These are phyloP conservation scores for Magnolia officinalis DNA, from an alignment of 164 flowering plant species.

Conservation along the genomic window DNA sequence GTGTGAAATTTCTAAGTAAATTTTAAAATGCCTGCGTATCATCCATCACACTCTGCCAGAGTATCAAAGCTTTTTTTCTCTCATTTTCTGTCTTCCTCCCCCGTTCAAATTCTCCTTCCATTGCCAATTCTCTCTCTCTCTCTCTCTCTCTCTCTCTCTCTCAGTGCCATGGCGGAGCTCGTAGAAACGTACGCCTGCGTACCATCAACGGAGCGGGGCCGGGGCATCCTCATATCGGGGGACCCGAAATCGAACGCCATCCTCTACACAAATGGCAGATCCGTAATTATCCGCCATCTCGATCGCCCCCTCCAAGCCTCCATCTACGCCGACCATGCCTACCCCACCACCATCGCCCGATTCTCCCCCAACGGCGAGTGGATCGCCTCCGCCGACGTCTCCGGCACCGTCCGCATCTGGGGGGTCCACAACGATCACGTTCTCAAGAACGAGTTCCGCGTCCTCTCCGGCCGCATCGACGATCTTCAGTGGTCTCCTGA, in stretches of 20 bases:
- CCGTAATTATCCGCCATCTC: conserved; percentile 73
- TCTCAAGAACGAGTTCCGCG: conserved; percentile 81
- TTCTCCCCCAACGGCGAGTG: conserved; percentile 98
- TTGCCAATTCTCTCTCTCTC: no score
- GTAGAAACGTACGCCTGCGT: conserved; percentile 79
- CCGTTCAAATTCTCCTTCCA: no score
- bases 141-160: no score
- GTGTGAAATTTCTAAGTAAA: no score
- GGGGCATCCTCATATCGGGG: conserved; percentile 89
- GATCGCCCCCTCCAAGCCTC: conserved; percentile 64
- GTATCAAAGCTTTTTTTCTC: no score
- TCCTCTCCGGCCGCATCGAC: conserved; percentile 87
- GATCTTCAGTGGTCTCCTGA: conserved; percentile 97
- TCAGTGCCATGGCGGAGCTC: conserved; percentile 35
- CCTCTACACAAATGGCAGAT: conserved; percentile 84
- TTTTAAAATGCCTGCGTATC: no score
- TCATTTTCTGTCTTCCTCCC: no score
- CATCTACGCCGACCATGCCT: conserved; percentile 83
- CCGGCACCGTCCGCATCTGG: conserved; percentile 93
- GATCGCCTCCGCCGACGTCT: conserved; percentile 96
- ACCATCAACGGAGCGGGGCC: conserved; percentile 90
- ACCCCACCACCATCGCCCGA: conserved; percentile 84
- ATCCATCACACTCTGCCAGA: no score
- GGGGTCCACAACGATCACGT: conserved; percentile 68
- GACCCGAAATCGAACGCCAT: conserved; percentile 68